Conservation (phyloP, 2,329 filamentous ascomycete species). For the Fusarium devonianum region DNA sequence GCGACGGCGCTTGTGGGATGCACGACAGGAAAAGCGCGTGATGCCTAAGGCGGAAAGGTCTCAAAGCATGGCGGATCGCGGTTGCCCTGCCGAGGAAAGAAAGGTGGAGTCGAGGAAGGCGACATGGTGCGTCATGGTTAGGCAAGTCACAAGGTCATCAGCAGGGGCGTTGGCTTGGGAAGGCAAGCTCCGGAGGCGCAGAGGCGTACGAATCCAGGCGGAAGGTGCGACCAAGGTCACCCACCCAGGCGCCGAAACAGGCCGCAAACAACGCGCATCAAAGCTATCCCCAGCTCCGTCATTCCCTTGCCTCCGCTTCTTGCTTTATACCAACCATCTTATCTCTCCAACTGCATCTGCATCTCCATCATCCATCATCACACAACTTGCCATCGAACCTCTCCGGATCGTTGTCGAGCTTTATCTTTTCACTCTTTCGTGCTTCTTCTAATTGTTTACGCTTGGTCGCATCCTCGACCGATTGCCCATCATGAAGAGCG, state of each 20-base stretch:
- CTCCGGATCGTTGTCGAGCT: slow-evolving; percentile 18
- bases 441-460: background rate
- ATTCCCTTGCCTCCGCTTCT: slow-evolving; percentile 37
- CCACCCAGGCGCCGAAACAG: slow-evolving; percentile 34
- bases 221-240: slow-evolving; percentile 29
- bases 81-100: slow-evolving; percentile 41
- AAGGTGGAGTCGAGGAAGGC: slow-evolving; percentile 34
- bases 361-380: slow-evolving; percentile 19
- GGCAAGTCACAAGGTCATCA: slow-evolving; percentile 39
- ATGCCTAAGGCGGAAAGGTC: slow-evolving; percentile 42
- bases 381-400: slow-evolving; percentile 14
- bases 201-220: slow-evolving; percentile 35
- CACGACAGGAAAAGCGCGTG: slow-evolving; percentile 14
- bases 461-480: slow-evolving; percentile 22
- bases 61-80: slow-evolving; percentile 3
- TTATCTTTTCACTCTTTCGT: background rate
- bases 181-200: slow-evolving; percentile 21
- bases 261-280: slow-evolving; percentile 40
- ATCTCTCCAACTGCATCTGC: slow-evolving; percentile 31
- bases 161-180: slow-evolving; percentile 23
- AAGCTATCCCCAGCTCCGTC: slow-evolving; percentile 39
- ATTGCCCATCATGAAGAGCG: slow-evolving; percentile 79
- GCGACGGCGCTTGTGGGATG: slow-evolving; percentile 27
- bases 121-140: slow-evolving; percentile 42
- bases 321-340: slow-evolving; percentile 36